Evolutionary conservation across 805 yeast genomes (phyloP).

Genomic region (Tetrapisispora namnaoensis): DNA sequence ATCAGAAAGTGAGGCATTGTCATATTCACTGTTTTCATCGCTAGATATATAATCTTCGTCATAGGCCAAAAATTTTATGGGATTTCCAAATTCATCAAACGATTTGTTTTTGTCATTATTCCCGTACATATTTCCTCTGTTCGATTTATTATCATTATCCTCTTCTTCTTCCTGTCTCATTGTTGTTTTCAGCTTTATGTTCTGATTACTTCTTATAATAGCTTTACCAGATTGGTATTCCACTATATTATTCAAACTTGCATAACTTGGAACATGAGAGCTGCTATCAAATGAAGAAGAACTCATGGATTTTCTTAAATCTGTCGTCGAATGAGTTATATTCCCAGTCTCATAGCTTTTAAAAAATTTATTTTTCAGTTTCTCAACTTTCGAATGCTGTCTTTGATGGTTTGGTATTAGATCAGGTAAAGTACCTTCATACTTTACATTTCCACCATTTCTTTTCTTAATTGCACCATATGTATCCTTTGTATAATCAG

Average conservation of each 20-base stretch:
- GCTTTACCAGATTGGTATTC: conserved; percentile 2
- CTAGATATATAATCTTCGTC: background rate
- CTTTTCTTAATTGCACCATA: conserved; percentile 2
- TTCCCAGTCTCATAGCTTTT: background rate
- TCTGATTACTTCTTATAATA: conserved; percentile 1
- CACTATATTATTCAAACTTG: conserved; percentile 1
- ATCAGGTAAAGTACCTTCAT: conserved; percentile 21
- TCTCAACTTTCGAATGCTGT: conserved; percentile 10
- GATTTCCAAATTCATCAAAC: conserved; percentile 1
- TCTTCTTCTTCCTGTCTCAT: conserved; percentile 16
- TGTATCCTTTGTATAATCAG: background rate
- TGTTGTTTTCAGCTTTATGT: conserved; percentile 17
- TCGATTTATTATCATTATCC: background rate
- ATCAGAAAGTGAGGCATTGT: background rate
- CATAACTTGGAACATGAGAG: background rate
- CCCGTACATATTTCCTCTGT: background rate
- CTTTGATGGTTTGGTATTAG: conserved; percentile 15
- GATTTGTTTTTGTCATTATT: background rate
- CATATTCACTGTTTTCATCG: background rate
- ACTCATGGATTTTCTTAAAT: background rate
- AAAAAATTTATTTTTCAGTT: conserved; percentile 9
- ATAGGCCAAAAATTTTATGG: too few relatives aligned
- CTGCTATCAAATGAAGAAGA: background rate
- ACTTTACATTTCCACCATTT: conserved; percentile 11
- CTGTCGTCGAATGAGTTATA: background rate